A percentile compares a stretch with the other conserved stretches of the same genome.
Evolutionary conservation across 352 stramenopile genomes (phyloP).

Genomic region (Phytophthora fragariaefolia): DNA sequence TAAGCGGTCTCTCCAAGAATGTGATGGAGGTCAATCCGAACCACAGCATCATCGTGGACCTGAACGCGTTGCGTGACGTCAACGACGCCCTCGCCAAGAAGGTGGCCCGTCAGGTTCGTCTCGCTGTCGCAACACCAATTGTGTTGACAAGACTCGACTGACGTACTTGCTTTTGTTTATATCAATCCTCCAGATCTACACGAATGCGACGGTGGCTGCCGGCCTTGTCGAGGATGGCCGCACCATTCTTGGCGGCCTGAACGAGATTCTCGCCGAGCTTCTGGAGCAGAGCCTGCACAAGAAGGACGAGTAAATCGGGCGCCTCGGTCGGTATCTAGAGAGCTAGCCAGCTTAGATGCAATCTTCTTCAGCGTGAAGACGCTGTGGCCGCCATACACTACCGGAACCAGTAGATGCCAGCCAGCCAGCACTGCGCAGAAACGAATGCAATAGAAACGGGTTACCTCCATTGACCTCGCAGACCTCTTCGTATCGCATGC

Average conservation of each 20-base stretch:
- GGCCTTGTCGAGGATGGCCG: conserved; percentile 98
- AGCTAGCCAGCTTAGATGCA: conserved; percentile 22
- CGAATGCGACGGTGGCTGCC: conserved; percentile 98
- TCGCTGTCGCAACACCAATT: neutral
- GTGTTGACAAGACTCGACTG: too few species aligned
- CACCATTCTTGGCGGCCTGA: conserved; percentile 96
- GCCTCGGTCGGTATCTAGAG: neutral
- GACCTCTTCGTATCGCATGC: conserved; percentile 4
- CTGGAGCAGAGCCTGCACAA: conserved; percentile 77
- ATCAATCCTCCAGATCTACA: conserved; percentile 94
- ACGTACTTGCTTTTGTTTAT: conserved; percentile 8
- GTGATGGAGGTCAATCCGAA: conserved; percentile 98
- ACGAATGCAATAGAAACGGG: neutral
- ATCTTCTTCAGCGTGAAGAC: too few species aligned
- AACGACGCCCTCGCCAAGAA: conserved; percentile 89
- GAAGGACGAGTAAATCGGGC: conserved; percentile 45
- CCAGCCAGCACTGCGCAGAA: too few species aligned
- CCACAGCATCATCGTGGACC: conserved; percentile 96
- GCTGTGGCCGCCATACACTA: too few species aligned
- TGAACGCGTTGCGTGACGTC: conserved; percentile 88
- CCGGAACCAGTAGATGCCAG: too few species aligned
- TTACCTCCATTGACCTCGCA: neutral
- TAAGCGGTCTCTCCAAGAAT: conserved; percentile 88
- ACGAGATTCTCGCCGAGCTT: conserved; percentile 94
- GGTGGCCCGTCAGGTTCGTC: conserved; percentile 74